These are phyloP conservation scores for Diplodia scrobiculata DNA, from an alignment of 2,329 filamentous ascomycete species.

Conservation along the genomic window DNA sequence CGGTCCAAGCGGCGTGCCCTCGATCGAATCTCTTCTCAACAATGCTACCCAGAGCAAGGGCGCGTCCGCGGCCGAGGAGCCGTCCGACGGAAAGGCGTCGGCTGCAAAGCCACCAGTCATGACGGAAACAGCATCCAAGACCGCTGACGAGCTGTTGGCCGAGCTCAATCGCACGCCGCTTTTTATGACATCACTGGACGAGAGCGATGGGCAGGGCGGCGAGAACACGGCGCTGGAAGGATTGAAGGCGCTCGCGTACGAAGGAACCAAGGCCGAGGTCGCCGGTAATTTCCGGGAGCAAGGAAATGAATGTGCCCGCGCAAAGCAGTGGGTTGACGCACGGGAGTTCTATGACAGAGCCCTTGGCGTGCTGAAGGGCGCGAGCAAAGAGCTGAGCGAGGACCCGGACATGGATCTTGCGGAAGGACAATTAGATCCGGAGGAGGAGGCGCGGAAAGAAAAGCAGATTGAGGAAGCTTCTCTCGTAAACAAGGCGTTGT, in stretches of 20 bases:
- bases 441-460: slow-evolving; percentile 64
- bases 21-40: slow-evolving; percentile 24
- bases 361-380: slow-evolving; percentile 67
- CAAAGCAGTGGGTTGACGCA: slow-evolving; percentile 75
- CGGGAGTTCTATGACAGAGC: slow-evolving; percentile 90
- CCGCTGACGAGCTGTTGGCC: slow-evolving; percentile 61
- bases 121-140: slow-evolving; percentile 59
- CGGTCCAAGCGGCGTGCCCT: slow-evolving; percentile 11
- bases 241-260: slow-evolving; percentile 85
- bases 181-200: slow-evolving; percentile 90
- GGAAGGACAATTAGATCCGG: slow-evolving; percentile 53
- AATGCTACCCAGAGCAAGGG: slow-evolving; percentile 15
- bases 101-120: slow-evolving; percentile 61
- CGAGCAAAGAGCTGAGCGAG: slow-evolving; percentile 49
- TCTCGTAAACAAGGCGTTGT: slow-evolving; percentile 84
- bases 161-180: slow-evolving; percentile 74
- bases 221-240: slow-evolving; percentile 85
- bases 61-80: background rate
- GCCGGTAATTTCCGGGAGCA: slow-evolving; percentile 83
- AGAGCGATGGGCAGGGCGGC: slow-evolving; percentile 61
- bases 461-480: slow-evolving; percentile 70
- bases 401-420: slow-evolving; percentile 50
- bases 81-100: slow-evolving; percentile 35
- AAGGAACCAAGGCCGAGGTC: slow-evolving; percentile 84
- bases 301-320: slow-evolving; percentile 83